phyloP scores from a whole-genome alignment of 768 basidiomycete genomes.

The Boletus coccyginus region DNA sequence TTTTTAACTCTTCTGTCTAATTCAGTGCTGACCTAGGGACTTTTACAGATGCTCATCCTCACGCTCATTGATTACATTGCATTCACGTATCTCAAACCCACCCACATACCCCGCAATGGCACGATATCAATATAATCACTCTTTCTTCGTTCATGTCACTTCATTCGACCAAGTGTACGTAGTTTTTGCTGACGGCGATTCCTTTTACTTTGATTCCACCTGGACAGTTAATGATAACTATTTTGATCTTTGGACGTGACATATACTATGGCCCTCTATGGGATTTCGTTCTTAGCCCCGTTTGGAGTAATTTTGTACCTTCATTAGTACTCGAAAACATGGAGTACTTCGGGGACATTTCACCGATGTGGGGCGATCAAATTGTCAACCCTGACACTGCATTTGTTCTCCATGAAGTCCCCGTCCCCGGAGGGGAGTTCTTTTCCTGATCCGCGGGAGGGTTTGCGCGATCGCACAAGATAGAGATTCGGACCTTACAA shows the following conservation, averaged over 20 bases:
- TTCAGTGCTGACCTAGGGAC: not conserved
- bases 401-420: not conserved
- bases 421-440: not conserved
- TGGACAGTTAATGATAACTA: conserved; percentile 5
- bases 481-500: not conserved
- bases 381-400: not conserved
- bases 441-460: conserved; percentile 8
- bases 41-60: conserved; percentile 25
- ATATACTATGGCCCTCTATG: too few relatives aligned
- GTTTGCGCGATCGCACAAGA: not conserved
- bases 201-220: conserved; percentile 1
- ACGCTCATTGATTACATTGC: conserved; percentile 23
- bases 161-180: conserved; percentile 15
- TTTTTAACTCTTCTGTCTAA: not conserved
- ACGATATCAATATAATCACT: conserved; percentile 25
- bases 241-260: conserved; percentile 6
- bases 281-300: not conserved
- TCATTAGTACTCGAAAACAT: not conserved
- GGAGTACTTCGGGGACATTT: not conserved
- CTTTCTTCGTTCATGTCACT: conserved; percentile 23
- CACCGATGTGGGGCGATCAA: not conserved
- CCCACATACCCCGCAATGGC: conserved; percentile 27
- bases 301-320: not conserved
- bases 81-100: conserved; percentile 21
- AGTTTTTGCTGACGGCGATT: conserved; percentile 5